Base-by-base conservation (phyloP, 176 grass and related monocot species). In the Musa troglodytarum region DNA sequence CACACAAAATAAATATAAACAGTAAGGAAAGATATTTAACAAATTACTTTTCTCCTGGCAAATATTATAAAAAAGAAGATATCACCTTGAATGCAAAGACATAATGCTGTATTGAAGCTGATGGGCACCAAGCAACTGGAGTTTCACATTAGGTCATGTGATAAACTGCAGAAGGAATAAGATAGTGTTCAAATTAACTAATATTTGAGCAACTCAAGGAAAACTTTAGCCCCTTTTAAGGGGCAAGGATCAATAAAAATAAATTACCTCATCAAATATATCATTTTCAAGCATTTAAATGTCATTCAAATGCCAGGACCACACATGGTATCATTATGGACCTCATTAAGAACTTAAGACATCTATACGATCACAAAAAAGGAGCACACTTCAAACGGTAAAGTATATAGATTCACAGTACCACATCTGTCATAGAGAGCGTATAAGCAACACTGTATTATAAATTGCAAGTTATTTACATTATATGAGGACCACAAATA, bases 251-350 rank as follows among this genome's bases (percentile, higher is more conserved):
- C 11, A 68, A 34, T 14, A 10, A 49, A 14, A 49, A 78, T 16
- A 65, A 51, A 71, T 79, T 73, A 1, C 23, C 0, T 23, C 63
- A 54, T 24, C 63, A 52, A 68, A 13, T 72, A 69, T 63, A 85
- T 84, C 67, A 88, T 85, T 71, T 20, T 61, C 76, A 88, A 89
- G 69, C 79, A 77, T 82, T 86, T 89, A 65, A 82, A 81, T 76
- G 76, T 80, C 61, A 75, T 86, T 74, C 22, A 73, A n/a, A 93
- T 65, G 1, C 75, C 73, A 64, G 85, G 64, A 82, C 87, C 81
- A 79, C 82, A 89, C 20, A 88, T 69, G 92, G 92, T 68, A 96
- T 82, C n/a, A 88, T 53, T 1, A 77, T 77, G 72, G 94, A 98
- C 53, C 82, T 79, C 72, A 89, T 80, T 78, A 86, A 75, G 66